Conservation (phyloP, 1,284 basidiomycete genomes). For the Cutaneotrichosporon cutaneum region DNA sequence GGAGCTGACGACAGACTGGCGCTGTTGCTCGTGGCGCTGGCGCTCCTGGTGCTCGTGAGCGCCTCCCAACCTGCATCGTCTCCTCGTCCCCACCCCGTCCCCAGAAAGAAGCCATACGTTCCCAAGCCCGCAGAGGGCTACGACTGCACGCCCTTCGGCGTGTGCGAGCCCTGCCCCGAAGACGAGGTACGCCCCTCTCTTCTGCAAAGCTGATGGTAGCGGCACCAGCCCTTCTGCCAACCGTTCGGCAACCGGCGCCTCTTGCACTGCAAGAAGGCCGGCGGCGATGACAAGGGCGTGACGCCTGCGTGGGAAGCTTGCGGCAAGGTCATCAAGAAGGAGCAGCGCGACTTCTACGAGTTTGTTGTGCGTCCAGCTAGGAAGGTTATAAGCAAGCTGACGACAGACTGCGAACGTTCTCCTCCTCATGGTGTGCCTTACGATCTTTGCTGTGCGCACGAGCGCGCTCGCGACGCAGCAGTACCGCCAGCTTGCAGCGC, state of each 20-base stretch:
- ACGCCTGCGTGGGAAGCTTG: constrained; percentile 85
- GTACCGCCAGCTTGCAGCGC: constrained; percentile 74
- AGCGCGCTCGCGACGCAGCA: constrained; percentile 68
- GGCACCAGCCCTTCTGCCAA: constrained; percentile 80
- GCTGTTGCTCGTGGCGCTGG: constrained; percentile 27
- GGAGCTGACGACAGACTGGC: constrained; percentile 16
- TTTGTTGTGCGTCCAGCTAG: constrained; percentile 63
- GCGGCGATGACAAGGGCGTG: constrained; percentile 52
- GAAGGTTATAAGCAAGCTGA: not conserved
- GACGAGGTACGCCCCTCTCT: constrained; percentile 63
- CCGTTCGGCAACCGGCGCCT: constrained; percentile 85
- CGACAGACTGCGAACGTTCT: constrained; percentile 63
- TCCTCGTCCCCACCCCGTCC: too few relatives aligned
- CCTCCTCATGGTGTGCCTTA: constrained; percentile 66
- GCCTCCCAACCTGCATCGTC: not conserved
- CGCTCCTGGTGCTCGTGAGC: constrained; percentile 4
- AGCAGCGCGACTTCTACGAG: constrained; percentile 81
- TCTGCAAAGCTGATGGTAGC: constrained; percentile 55
- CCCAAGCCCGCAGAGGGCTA: constrained; percentile 40
- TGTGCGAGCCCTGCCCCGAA: constrained; percentile 76
- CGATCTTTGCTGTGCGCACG: constrained; percentile 66
- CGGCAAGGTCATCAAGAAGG: constrained; percentile 72
- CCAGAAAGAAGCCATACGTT: constrained; percentile 31
- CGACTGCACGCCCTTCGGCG: constrained; percentile 71
- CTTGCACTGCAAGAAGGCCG: constrained; percentile 67